Evolutionary conservation across 2,329 filamentous ascomycete genomes (phyloP).

Genomic region (Trichoderma sp.): DNA sequence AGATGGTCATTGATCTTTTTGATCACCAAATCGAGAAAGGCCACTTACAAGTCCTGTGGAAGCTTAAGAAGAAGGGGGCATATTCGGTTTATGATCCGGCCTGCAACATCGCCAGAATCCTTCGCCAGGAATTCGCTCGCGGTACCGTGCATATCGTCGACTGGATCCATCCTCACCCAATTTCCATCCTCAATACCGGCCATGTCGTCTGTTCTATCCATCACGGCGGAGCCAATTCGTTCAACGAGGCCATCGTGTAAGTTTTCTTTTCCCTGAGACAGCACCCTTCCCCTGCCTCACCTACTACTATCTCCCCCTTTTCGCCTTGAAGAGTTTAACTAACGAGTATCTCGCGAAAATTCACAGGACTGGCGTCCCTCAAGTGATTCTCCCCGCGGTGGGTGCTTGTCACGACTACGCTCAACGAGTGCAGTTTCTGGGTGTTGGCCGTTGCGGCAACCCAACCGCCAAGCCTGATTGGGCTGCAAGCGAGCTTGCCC

Average conservation of each 20-base stretch:
- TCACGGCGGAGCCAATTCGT: slow-evolving; percentile 47
- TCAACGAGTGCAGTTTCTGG: slow-evolving; percentile 41
- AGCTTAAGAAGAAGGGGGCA: slow-evolving; percentile 27
- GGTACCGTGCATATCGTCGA: slow-evolving; percentile 37
- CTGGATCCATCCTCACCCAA: slow-evolving; percentile 41
- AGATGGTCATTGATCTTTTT: slow-evolving; percentile 32
- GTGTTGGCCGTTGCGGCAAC: slow-evolving; percentile 37
- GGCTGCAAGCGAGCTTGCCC: slow-evolving; percentile 23
- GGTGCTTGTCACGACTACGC: slow-evolving; percentile 47
- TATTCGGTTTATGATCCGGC: slow-evolving; percentile 18
- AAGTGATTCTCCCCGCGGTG: slow-evolving; percentile 45
- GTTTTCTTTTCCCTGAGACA: slow-evolving; percentile 19
- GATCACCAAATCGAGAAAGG: background rate
- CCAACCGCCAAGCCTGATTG: slow-evolving; percentile 26
- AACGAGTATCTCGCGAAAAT: background rate
- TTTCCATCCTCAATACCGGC: slow-evolving; percentile 36
- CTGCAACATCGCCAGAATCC: slow-evolving; percentile 22
- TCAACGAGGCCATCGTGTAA: slow-evolving; percentile 37
- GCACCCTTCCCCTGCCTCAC: background rate
- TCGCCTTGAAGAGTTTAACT: background rate
- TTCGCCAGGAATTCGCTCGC: slow-evolving; percentile 28
- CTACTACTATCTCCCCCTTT: background rate
- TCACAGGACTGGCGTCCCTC: slow-evolving; percentile 42
- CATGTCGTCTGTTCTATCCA: slow-evolving; percentile 41
- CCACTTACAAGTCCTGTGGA: slow-evolving; percentile 35